Evolutionary conservation across 139 green algal genomes (phyloP), one percentile per base, ranked within the genome.

Genomic region (Yamagishiella unicocca): DNA sequence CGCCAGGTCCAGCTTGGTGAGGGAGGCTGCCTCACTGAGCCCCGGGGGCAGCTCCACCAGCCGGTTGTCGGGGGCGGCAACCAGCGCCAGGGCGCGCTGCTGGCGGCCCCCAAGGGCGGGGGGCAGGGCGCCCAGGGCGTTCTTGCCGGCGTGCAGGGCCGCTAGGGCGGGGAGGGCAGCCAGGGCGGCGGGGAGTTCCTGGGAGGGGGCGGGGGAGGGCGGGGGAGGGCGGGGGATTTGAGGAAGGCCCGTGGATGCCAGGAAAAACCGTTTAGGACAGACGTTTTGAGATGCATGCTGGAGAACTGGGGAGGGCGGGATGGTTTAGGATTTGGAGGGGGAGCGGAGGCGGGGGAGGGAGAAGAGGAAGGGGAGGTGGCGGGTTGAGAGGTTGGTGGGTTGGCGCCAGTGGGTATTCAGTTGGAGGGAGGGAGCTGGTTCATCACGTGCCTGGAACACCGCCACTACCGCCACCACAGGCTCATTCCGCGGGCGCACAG

Each of bases 1-100:
- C 24, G 79, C 33, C 38, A 87, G 25, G 8, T 93, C 84, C 3
- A 95, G 71, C 82, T 92, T 90, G 2, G 76, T 86, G n/a, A 95
- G 78, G 74, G 66, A 72, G 66, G 1, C 61, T 27, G 66, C 42
- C 53, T 64, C 66, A 27, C 27, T 62, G 22, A 85, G 43, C 24
- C 77, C 84, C 35, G 75, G 43, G 1, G 89, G 91, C 50, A 94
- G 66, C 27, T 55, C 55, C 24, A 3, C 61, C 4, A 94, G 38
- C 21, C 87, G 50, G 74, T 94, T 94, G 71, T 89, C 72, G 12
- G 67, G 37, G 17, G 67, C 89, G 8, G 46, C 38, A 27, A 93
- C 25, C 8, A 73, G 53, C 35, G 90, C 82, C 33, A 91, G 77
- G 50, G 58, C 27, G 19, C 76, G 90, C 87, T 93, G 90, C 87